Evolutionary conservation across 2,329 filamentous ascomycete species (phyloP), one percentile per base, ranked within the genome.

Genomic region (Fragosphaeria purpurea): DNA sequence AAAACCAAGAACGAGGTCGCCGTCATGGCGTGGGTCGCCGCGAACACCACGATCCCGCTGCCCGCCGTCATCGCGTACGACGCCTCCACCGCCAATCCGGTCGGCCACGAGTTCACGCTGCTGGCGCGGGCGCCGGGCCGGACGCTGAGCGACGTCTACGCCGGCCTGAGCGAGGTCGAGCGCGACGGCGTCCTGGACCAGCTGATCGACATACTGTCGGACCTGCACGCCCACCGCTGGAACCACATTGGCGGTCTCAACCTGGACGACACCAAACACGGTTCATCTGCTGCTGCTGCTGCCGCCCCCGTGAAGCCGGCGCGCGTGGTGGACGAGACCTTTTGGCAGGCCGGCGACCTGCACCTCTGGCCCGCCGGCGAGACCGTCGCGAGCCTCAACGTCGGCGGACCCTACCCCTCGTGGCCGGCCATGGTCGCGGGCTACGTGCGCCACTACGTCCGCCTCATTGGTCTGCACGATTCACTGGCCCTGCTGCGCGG

Each of bases 1-100:
- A 69, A 69, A 49, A 68, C 66, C 9, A 39, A 47, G 9, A 69
- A 70, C 48, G 65, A 70, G 54, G 61, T 65, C 4, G 66, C 53
- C 13, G 55, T 63, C 35, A 65, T 69, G 60, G 51, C 46, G 6
- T 69, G 65, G 66, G 44, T 69, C 6, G 31, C 40, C 7, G 40
- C 55, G n/a, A 57, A 65, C 44, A 67, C 65, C 4, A 50, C 44
- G 1, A 62, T 70, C n/a, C 66, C 66, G 6, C 54, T 67, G 4
- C 65, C 67, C 1, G 56, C 48, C 4, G 51, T 67, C 1, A 52
- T 70, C 10, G 48, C 52, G 7, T 63, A 58, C 48, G 59, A 65
- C 46, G 55, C 53, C 7, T 56, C 58, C 1, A 53, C 52, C 5
- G 41, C 61, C 4, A 68, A 68, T 41, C 39, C 59, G 1, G 46